These are phyloP conservation scores for Aspergillus fijiensis DNA, from an alignment of 2,329 filamentous ascomycete species.

Conservation along the genomic window DNA sequence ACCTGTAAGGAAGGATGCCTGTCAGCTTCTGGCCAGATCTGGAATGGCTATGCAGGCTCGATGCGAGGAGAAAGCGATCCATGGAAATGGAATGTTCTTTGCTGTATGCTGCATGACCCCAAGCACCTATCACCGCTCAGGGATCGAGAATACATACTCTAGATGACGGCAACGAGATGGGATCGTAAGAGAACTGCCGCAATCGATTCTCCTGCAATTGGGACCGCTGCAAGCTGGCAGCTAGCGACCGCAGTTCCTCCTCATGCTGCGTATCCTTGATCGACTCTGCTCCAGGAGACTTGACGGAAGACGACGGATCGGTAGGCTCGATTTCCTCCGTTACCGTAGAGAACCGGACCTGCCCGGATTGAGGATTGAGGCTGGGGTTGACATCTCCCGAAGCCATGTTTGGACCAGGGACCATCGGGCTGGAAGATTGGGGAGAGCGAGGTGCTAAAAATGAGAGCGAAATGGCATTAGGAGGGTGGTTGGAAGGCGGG, in stretches of 20 bases:
- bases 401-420: slow-evolving; percentile 23
- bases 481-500: slow-evolving; percentile 9
- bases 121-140: not conserved
- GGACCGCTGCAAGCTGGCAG: slow-evolving; percentile 69
- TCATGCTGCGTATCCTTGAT: slow-evolving; percentile 38
- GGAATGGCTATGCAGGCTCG: slow-evolving; percentile 2
- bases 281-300: slow-evolving; percentile 16
- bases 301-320: slow-evolving; percentile 28
- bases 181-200: slow-evolving; percentile 85
- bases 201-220: slow-evolving; percentile 79
- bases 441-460: slow-evolving; percentile 20
- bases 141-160: slow-evolving; percentile 36
- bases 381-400: slow-evolving; percentile 29
- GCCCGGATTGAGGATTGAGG: slow-evolving; percentile 31
- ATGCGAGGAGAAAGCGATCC: slow-evolving; percentile 1
- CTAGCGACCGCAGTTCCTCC: slow-evolving; percentile 70
- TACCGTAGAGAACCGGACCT: slow-evolving; percentile 69
- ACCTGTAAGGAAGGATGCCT: slow-evolving; percentile 28
- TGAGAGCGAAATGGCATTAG: not conserved
- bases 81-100: not conserved
- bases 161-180: slow-evolving; percentile 73
- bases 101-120: not conserved
- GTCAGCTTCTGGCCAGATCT: slow-evolving; percentile 12
- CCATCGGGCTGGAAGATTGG: slow-evolving; percentile 24
- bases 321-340: slow-evolving; percentile 67